These are phyloP conservation scores for Tinospora cordifolia DNA, from an alignment of 164 flowering plant species.

Conservation along the genomic window DNA sequence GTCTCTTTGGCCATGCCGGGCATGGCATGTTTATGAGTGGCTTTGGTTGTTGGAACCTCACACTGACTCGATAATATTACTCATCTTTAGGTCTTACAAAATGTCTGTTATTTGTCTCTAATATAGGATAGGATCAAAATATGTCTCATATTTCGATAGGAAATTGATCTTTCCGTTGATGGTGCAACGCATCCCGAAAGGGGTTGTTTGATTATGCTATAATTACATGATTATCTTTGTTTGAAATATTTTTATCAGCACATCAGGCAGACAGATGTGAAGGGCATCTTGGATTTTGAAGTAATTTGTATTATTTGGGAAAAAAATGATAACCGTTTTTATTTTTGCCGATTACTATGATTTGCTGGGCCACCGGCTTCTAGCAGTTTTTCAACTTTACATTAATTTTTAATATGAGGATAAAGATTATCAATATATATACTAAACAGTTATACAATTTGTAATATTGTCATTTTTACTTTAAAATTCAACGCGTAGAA, in stretches of 20 bases:
- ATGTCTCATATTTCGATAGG: background rate
- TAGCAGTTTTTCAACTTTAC: too few species aligned
- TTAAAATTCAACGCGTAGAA: too few species aligned
- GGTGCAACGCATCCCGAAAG: background rate
- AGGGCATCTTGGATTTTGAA: background rate
- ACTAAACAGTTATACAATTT: too few species aligned
- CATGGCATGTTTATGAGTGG: slow-evolving; percentile 10
- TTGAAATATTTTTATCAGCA: background rate
- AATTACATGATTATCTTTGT: background rate
- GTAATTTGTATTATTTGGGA: too few species aligned
- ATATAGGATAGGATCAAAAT: slow-evolving; percentile 1
- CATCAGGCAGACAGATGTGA: background rate
- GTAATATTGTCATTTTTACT: too few species aligned
- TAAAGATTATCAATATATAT: too few species aligned
- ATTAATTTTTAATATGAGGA: too few species aligned
- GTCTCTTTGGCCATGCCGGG: slow-evolving; percentile 14
- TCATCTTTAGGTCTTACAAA: slow-evolving; percentile 2
- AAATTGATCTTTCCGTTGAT: background rate
- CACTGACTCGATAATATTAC: background rate
- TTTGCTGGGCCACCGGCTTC: too few species aligned
- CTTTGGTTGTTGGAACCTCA: slow-evolving; percentile 1
- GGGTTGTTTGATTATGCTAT: background rate
- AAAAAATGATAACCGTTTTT: too few species aligned
- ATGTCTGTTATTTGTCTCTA: background rate
- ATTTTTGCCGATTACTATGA: too few species aligned